Conservation (phyloP, 345 rosid genomes). For the Boechera divaricarpa region DNA sequence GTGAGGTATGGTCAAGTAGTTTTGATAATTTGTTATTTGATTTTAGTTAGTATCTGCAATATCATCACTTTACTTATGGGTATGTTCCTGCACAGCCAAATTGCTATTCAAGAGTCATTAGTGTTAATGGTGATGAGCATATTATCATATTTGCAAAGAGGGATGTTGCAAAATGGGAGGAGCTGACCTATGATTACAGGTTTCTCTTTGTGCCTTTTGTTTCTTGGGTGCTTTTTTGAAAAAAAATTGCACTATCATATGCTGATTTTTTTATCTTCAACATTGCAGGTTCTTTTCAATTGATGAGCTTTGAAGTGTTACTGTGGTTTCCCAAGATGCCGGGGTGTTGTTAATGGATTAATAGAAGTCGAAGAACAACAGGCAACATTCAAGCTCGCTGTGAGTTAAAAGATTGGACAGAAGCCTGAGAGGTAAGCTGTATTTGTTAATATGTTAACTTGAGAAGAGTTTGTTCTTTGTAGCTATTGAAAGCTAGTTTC, state of each 20-base stretch:
- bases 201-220: conserved; percentile 34
- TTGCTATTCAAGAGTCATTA: conserved; percentile 93
- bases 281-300: conserved; percentile 83
- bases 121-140: conserved; percentile 84
- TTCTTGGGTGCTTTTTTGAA: not conserved
- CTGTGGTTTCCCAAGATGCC: conserved; percentile 89
- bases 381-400: no score
- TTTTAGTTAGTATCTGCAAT: conserved; percentile 13
- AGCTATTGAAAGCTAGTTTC: conserved; percentile 14
- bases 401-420: conserved; percentile 82
- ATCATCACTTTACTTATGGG: conserved; percentile 23
- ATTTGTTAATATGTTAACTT: not conserved
- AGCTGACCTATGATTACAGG: conserved; percentile 97
- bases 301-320: conserved; percentile 96
- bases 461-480: conserved; percentile 6
- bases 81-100: conserved; percentile 78
- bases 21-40: conserved; percentile 12
- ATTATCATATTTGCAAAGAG: conserved; percentile 95
- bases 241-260: conserved; percentile 17
- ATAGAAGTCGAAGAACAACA: conserved; percentile 85
- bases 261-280: conserved; percentile 34
- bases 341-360: conserved; percentile 98
- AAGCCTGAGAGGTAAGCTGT: conserved; percentile 47
- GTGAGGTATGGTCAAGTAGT: conserved; percentile 66
- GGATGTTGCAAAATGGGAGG: conserved; percentile 94